These are phyloP conservation scores for Gryganskiella cystojenkinii DNA, from an alignment of 192 early-diverging fungal genomes.

Conservation along the genomic window DNA sequence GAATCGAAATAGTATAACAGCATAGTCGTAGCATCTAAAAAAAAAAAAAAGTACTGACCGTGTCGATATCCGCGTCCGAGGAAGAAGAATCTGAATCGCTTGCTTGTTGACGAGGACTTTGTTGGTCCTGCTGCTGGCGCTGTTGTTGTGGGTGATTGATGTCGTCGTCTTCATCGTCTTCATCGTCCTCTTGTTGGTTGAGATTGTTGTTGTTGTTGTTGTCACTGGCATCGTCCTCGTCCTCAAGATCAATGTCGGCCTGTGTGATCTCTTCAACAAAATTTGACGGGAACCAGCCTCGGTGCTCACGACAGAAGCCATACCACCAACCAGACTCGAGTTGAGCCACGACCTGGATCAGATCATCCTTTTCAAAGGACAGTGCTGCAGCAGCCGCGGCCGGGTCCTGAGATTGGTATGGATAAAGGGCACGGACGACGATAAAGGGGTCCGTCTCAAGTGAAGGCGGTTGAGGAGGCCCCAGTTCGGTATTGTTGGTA, in stretches of 20 bases:
- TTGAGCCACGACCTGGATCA: conserved; percentile 90
- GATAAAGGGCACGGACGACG: conserved; percentile 75
- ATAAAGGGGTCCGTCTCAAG: conserved; percentile 53
- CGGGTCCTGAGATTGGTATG: conserved; percentile 78
- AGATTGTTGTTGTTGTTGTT: no score
- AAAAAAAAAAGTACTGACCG: no score
- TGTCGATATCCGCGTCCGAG: conserved; percentile 18
- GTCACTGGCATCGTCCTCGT: conserved; percentile 3
- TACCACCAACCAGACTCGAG: conserved; percentile 98
- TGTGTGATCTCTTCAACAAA: conserved; percentile 68
- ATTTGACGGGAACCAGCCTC: conserved; percentile 94
- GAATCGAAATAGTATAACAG: neutral
- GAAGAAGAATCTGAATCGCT: neutral
- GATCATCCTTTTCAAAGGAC: conserved; percentile 83
- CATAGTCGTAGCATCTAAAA: conserved; percentile 27
- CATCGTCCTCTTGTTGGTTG: neutral
- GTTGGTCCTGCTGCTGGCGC: neutral
- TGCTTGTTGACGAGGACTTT: no score
- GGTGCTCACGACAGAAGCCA: conserved; percentile 78
- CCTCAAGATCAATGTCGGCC: conserved; percentile 23
- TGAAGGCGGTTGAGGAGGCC: conserved; percentile 52
- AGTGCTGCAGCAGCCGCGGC: conserved; percentile 74
- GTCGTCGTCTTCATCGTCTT: neutral
- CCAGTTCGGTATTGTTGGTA: neutral
- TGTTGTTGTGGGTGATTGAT: neutral